These are phyloP conservation scores for Trichoderma hamatum DNA, from an alignment of 2,329 filamentous ascomycete genomes.

Conservation along the genomic window DNA sequence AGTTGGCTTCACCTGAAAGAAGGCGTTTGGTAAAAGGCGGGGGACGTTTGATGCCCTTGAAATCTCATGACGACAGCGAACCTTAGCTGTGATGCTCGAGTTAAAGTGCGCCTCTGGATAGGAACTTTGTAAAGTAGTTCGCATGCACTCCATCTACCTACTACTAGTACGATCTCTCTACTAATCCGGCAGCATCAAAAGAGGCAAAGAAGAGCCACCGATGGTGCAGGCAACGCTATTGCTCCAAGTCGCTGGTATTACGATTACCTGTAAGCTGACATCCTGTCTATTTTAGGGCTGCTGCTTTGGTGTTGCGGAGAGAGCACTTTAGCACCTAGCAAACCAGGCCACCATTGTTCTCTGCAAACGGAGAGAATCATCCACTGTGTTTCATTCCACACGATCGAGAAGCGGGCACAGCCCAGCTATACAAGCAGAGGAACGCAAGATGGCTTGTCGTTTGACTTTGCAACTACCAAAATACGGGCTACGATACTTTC, in stretches of 20 bases:
- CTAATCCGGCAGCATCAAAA: neutral
- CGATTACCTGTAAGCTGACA: conserved; percentile 7
- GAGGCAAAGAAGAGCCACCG: neutral
- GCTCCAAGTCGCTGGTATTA: neutral
- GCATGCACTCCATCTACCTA: neutral
- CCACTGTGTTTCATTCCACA: neutral
- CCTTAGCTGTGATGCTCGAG: conserved; percentile 8
- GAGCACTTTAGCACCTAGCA: neutral
- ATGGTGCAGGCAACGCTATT: neutral
- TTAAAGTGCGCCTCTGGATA: neutral
- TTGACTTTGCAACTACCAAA: conserved; percentile 2
- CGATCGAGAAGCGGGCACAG: neutral
- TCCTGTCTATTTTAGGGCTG: neutral
- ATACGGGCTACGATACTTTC: neutral
- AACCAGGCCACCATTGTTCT: neutral
- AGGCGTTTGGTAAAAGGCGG: conserved; percentile 6
- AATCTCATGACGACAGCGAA: conserved; percentile 10
- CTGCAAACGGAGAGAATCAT: neutral
- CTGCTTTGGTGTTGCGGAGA: neutral
- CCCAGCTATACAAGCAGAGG: neutral
- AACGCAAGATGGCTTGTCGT: neutral
- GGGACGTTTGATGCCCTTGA: neutral
- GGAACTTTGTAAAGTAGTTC: neutral
- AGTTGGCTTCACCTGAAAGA: neutral
- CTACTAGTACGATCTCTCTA: neutral